A percentile compares a stretch with the other conserved stretches of the same genome.
These are phyloP conservation scores for Xylariaceae sp. DNA, from an alignment of 2,329 filamentous ascomycete genomes.

Conservation along the genomic window DNA sequence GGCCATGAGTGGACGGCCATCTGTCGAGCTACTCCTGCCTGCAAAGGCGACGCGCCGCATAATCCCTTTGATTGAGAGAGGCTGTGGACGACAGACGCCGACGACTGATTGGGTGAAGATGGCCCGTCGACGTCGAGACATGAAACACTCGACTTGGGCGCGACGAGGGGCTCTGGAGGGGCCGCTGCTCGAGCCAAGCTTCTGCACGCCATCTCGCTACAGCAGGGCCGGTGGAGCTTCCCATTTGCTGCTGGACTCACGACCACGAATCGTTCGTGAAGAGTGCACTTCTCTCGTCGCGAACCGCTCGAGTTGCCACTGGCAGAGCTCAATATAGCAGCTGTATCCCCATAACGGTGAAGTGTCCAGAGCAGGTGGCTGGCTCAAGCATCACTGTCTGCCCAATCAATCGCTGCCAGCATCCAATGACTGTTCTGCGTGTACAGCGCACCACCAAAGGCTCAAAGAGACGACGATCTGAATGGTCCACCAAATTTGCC, in stretches of 20 bases:
- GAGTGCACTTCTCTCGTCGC: background rate
- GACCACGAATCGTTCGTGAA: no score
- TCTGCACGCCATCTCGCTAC: background rate
- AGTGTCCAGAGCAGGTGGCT: conserved; percentile 6
- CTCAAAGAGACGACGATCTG: conserved; percentile 6
- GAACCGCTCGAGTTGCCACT: conserved; percentile 15
- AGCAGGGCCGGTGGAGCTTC: background rate
- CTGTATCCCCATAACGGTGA: background rate
- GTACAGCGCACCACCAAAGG: conserved; percentile 8
- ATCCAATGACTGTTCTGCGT: conserved; percentile 14
- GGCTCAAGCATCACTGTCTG: conserved; percentile 5
- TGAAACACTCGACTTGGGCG: conserved; percentile 31
- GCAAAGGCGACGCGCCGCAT: conserved; percentile 28
- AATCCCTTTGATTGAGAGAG: conserved; percentile 24
- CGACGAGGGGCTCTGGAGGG: conserved; percentile 18
- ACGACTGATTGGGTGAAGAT: conserved; percentile 27
- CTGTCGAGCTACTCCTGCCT: conserved; percentile 22
- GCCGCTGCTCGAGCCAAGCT: conserved; percentile 17
- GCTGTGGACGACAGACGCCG: conserved; percentile 23
- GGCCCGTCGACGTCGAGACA: conserved; percentile 23
- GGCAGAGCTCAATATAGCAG: conserved; percentile 9
- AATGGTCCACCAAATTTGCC: conserved; percentile 2
- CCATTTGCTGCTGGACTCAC: no score
- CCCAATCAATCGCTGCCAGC: conserved; percentile 22
- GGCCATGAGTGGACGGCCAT: conserved; percentile 25